Conservation (phyloP, 2,329 filamentous ascomycete genomes). For the Emydomyces testavorans region DNA sequence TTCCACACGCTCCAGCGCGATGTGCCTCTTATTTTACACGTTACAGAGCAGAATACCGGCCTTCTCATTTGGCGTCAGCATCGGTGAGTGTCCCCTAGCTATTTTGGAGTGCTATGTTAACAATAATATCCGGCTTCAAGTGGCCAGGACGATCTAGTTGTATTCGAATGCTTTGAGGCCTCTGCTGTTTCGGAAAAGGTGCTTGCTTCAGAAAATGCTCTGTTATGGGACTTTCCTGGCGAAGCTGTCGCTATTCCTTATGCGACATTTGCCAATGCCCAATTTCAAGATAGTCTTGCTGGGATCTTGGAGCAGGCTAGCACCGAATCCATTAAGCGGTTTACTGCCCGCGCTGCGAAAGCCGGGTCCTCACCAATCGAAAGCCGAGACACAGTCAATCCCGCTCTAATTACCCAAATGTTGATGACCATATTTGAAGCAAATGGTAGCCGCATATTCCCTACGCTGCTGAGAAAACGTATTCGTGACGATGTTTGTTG, state of each 20-base stretch:
- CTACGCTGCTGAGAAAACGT: conserved; percentile 42
- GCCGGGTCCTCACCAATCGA: conserved; percentile 42
- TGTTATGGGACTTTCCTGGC: conserved; percentile 52
- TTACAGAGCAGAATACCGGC: conserved; percentile 42
- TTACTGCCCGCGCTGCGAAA: conserved; percentile 44
- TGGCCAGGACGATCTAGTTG: conserved; percentile 20
- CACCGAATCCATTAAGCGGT: conserved; percentile 42
- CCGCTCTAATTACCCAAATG: conserved; percentile 48
- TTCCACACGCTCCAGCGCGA: conserved; percentile 23
- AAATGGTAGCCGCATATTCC: conserved; percentile 34
- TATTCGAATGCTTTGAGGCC: conserved; percentile 53
- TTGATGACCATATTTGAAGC: conserved; percentile 50
- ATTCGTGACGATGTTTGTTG: conserved; percentile 53
- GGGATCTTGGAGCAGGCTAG: conserved; percentile 47
- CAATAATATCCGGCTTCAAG: conserved; percentile 12
- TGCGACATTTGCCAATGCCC: conserved; percentile 26
- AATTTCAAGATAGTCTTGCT: conserved; percentile 41
- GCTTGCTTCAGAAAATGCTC: conserved; percentile 40
- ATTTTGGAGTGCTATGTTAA: not conserved
- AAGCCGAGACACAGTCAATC: conserved; percentile 46
- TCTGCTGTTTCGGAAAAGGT: conserved; percentile 45
- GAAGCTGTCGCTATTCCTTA: conserved; percentile 39
- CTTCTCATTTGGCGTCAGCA: conserved; percentile 32
- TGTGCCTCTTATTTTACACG: conserved; percentile 33
- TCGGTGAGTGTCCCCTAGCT: conserved; percentile 22